These are phyloP conservation scores for Arthrinium phaeospermum DNA, from an alignment of 2,329 filamentous ascomycete genomes.

Conservation along the genomic window DNA sequence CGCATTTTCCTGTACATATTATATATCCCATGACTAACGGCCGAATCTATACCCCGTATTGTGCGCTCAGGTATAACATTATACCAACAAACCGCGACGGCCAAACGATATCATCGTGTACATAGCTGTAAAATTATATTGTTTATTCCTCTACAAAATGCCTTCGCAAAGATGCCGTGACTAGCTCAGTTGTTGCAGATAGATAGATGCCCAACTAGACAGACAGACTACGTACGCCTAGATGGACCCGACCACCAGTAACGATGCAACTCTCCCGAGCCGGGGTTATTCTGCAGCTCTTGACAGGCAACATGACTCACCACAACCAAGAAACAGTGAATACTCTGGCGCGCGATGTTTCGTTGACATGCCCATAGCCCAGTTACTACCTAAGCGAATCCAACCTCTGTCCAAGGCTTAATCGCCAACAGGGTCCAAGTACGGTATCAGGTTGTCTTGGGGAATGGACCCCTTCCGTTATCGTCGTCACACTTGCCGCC, in stretches of 20 bases:
- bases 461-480: neutral
- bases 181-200: neutral
- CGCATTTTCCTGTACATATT: slow-evolving; percentile 2
- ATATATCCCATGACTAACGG: slow-evolving; percentile 18
- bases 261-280: neutral
- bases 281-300: neutral
- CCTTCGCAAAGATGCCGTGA: neutral
- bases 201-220: neutral
- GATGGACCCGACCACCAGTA: neutral
- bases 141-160: neutral
- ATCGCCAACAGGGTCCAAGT: neutral
- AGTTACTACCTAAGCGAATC: neutral
- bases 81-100: slow-evolving; percentile 8
- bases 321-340: neutral
- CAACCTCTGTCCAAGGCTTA: neutral
- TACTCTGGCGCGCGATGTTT: slow-evolving; percentile 10
- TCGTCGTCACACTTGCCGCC: neutral
- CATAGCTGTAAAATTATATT: slow-evolving; percentile 15
- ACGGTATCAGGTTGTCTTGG: neutral
- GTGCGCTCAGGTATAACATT: neutral
- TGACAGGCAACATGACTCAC: slow-evolving; percentile 12
- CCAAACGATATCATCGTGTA: slow-evolving; percentile 5
- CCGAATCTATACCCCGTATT: slow-evolving; percentile 16
- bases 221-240: neutral
- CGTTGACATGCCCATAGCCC: neutral